Evolutionary conservation across 2,329 filamentous ascomycete species (phyloP).

Genomic region (Cordyceps pruinosa): DNA sequence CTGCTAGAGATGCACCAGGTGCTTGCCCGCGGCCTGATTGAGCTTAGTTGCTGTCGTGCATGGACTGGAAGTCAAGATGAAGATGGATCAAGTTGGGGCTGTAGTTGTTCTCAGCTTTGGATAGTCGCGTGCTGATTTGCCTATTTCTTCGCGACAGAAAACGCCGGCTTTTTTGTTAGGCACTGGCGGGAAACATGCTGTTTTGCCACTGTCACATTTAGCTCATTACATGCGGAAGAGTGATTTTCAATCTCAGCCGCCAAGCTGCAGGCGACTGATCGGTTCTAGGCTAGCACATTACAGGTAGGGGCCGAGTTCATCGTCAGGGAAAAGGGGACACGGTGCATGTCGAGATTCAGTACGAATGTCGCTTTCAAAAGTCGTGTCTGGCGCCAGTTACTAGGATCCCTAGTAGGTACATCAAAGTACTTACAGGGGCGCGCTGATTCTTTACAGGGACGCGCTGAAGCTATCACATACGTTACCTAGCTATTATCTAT

Average conservation of each 20-base stretch:
- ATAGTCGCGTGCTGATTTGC: conserved; percentile 9
- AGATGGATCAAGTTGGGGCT: background rate
- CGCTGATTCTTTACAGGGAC: too few relatives aligned
- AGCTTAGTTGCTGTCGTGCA: conserved; percentile 1
- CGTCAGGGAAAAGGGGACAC: too few relatives aligned
- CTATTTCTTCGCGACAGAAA: background rate
- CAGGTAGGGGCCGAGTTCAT: background rate
- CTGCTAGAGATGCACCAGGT: background rate
- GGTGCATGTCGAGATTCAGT: too few relatives aligned
- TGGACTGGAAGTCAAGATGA: background rate
- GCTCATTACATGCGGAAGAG: background rate
- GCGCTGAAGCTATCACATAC: too few relatives aligned
- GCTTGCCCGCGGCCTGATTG: background rate
- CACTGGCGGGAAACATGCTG: too few relatives aligned
- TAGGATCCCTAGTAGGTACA: too few relatives aligned
- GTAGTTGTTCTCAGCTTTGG: background rate
- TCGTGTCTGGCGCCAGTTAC: too few relatives aligned
- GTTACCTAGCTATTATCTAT: too few relatives aligned
- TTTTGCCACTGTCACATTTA: too few relatives aligned
- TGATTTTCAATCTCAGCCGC: background rate
- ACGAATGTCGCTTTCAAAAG: too few relatives aligned
- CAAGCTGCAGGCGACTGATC: background rate
- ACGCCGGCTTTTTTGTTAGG: too few relatives aligned
- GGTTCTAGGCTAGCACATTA: background rate
- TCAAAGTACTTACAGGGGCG: too few relatives aligned